These are phyloP conservation scores for Glomus cerebriforme DNA, from an alignment of 192 early-diverging fungal species.

Conservation along the genomic window DNA sequence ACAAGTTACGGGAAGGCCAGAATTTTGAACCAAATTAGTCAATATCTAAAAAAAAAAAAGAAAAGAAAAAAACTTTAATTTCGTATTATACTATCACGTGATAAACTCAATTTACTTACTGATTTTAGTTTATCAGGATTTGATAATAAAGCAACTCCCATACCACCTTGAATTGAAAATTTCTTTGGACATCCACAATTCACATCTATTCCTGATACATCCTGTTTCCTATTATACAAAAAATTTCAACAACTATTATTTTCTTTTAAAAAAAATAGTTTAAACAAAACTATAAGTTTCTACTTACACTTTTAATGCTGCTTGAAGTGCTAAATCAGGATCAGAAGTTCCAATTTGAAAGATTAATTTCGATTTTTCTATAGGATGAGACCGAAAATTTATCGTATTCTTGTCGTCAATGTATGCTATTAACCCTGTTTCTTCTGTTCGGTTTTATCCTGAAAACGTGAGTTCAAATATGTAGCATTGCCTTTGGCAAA, in stretches of 20 bases:
- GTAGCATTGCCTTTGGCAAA: background rate
- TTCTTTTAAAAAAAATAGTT: slow-evolving; percentile 4
- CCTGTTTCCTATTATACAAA: slow-evolving; percentile 56
- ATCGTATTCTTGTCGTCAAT: slow-evolving; percentile 56
- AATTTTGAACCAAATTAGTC: slow-evolving; percentile 66
- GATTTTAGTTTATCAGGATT: slow-evolving; percentile 80
- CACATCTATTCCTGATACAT: slow-evolving; percentile 90
- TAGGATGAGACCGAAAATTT: slow-evolving; percentile 74
- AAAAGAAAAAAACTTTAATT: background rate
- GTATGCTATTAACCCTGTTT: slow-evolving; percentile 80
- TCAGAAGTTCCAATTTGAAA: slow-evolving; percentile 94
- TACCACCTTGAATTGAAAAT: slow-evolving; percentile 91
- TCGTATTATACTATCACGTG: slow-evolving; percentile 24
- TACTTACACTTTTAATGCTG: slow-evolving; percentile 77
- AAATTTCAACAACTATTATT: background rate
- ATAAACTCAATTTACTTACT: slow-evolving; percentile 37
- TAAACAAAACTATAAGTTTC: no score
- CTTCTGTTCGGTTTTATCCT: slow-evolving; percentile 34
- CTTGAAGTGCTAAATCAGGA: slow-evolving; percentile 82
- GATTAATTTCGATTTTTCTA: slow-evolving; percentile 76
- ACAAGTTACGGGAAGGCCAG: slow-evolving; percentile 82
- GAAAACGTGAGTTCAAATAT: background rate
- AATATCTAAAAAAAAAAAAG: slow-evolving; percentile 57
- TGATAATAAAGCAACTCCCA: slow-evolving; percentile 90
- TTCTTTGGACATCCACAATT: slow-evolving; percentile 98